Evolutionary conservation across 768 basidiomycete species (phyloP).

Genomic region (Trametes elegans): DNA sequence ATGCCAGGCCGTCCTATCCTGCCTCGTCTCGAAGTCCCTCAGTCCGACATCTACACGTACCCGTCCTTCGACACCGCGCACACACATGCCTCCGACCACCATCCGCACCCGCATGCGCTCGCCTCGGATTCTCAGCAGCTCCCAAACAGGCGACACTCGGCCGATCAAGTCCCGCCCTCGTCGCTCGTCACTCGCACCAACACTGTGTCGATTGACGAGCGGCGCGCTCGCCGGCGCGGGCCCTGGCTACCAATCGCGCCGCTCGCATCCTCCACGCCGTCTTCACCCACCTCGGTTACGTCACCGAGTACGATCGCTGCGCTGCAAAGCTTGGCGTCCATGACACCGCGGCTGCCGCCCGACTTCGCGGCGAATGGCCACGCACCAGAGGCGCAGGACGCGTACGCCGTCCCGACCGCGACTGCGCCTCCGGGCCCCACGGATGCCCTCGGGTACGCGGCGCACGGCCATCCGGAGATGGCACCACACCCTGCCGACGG

Average conservation of each 20-base stretch:
- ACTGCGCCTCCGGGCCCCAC: not conserved
- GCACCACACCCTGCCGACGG: not conserved
- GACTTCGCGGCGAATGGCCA: slow-evolving; percentile 18
- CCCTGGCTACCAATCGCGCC: slow-evolving; percentile 23
- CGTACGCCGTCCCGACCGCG: not conserved
- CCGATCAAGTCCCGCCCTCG: slow-evolving; percentile 9
- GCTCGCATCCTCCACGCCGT: slow-evolving; percentile 5
- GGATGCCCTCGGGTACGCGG: not conserved
- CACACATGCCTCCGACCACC: no score
- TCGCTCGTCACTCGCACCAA: slow-evolving; percentile 16
- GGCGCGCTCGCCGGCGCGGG: slow-evolving; percentile 16
- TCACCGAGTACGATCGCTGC: slow-evolving; percentile 20
- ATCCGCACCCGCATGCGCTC: not conserved
- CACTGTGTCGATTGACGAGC: slow-evolving; percentile 18
- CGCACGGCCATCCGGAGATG: not conserved
- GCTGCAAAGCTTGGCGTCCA: slow-evolving; percentile 21
- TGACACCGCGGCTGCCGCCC: slow-evolving; percentile 24
- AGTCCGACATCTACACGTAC: slow-evolving; percentile 18
- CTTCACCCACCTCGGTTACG: slow-evolving; percentile 14
- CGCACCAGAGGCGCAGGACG: not conserved
- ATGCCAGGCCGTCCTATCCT: slow-evolving; percentile 20
- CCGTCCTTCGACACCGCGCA: slow-evolving; percentile 16
- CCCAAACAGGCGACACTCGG: slow-evolving; percentile 9
- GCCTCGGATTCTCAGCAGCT: slow-evolving; percentile 3
- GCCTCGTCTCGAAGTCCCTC: slow-evolving; percentile 21